Evolutionary conservation across 2,329 filamentous ascomycete genomes (phyloP).

Genomic region (Pseudocercospora macadamiae): DNA sequence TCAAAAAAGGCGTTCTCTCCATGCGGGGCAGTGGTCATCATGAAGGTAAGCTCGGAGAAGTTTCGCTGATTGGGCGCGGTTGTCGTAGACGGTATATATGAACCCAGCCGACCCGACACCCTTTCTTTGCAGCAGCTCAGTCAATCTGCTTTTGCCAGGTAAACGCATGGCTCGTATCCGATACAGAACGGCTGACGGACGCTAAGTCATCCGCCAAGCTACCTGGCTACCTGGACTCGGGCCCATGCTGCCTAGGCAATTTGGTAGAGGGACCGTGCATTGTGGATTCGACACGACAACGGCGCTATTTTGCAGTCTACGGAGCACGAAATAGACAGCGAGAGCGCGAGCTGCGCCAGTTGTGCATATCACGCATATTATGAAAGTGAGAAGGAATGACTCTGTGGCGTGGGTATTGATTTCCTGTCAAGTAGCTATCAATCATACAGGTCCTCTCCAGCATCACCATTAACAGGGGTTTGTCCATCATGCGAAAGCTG

Average conservation of each 20-base stretch:
- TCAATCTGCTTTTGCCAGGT: too few relatives aligned
- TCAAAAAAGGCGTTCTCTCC: not conserved
- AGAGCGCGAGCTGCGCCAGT: conserved; percentile 3
- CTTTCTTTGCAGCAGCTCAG: not conserved
- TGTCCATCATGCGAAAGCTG: not conserved
- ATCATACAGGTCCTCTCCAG: conserved; percentile 49
- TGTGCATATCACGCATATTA: conserved; percentile 3
- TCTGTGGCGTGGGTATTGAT: too few relatives aligned
- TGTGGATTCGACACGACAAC: not conserved
- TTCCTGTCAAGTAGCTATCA: too few relatives aligned
- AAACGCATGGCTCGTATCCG: too few relatives aligned
- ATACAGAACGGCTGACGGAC: not conserved
- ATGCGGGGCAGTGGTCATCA: conserved; percentile 6
- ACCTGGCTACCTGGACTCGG: not conserved
- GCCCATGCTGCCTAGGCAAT: not conserved
- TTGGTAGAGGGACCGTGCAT: not conserved
- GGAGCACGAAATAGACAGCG: conserved; percentile 3
- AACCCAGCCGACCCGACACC: not conserved
- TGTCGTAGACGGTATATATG: conserved; percentile 5
- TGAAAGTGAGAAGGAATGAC: too few relatives aligned
- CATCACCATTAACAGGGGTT: conserved; percentile 24
- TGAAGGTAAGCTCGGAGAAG: conserved; percentile 14
- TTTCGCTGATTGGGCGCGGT: conserved; percentile 16
- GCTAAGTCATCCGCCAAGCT: not conserved
- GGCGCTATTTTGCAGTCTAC: not conserved